Evolutionary conservation across 495 filamentous ascomycete species (phyloP), one percentile per base, ranked within the genome.

Genomic region (Trichoderma asperelloides): DNA sequence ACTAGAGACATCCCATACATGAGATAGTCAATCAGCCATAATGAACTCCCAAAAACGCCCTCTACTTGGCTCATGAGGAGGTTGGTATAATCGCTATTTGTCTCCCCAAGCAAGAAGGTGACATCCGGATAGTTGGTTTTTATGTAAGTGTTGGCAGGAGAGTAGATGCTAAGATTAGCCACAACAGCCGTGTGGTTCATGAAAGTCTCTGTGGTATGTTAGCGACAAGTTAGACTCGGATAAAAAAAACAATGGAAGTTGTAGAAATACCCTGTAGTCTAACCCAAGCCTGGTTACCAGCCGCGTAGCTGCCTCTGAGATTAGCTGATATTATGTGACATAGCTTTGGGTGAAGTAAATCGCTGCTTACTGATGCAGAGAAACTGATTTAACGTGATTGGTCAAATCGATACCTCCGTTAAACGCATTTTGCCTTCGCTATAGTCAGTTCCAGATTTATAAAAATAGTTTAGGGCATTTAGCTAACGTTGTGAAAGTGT

Each of bases 101-200:
- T 60, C 27, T 60, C 55, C 3, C 55, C 55, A 0, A 60, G 55
- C 5, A 60, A 18, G 25, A 60, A 60, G 6, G 55, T 60, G 27
- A 60, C 27, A n/a, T 60, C 27, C 2, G 55, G 55, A 25, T 60
- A 60, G 23, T 60, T 60, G 11, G 25, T 16, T 11, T 30, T 27
- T 25, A 60, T 5, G 27, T 60, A 60, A 1, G 12, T 8, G 27
- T 60, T 60, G 13, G 55, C 55, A 13, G 55, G 55, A 13, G 55
- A 60, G 27, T 60, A 60, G 25, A 60, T 60, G 55, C 55, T 60
- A 7, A 60, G 55, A 30, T 60, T 60, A 15, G 55, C 55, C 27
- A 60, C 55, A 60, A 60, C 55, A 30, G 55, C 55, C 13, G 55
- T 60, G 27, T 60, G 55, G 55, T 60, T 60, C 55, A 60, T 60